Conservation (phyloP, 106 monocot genomes). For the Narthecium ossifragum region DNA sequence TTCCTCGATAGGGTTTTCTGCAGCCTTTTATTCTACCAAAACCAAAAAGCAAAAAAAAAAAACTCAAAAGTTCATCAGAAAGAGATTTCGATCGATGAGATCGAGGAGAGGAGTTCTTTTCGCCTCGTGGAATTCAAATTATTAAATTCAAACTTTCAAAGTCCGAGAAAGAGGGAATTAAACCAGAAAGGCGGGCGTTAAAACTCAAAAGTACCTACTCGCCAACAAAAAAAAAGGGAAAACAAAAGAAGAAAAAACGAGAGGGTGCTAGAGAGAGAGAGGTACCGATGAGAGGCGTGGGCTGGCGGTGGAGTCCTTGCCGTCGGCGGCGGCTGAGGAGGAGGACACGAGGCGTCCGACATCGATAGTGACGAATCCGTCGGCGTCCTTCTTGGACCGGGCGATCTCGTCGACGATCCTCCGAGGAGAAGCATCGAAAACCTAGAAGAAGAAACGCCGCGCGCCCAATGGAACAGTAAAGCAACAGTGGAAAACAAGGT, state of each 20-base stretch:
- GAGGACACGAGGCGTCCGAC: neutral
- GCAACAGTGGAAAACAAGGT: neutral
- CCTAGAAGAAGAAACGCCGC: neutral
- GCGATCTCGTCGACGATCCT: neutral
- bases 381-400: neutral
- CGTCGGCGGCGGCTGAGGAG: neutral
- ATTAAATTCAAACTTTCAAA: too few relatives aligned
- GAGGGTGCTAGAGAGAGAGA: neutral
- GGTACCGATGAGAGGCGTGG: neutral
- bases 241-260: neutral
- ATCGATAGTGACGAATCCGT: constrained; percentile 6
- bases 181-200: too few relatives aligned
- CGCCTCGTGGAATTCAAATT: neutral
- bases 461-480: neutral
- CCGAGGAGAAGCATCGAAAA: neutral
- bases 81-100: neutral
- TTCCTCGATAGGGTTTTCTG: constrained; percentile 9
- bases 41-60: neutral
- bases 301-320: constrained; percentile 2
- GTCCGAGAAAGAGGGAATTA: too few relatives aligned
- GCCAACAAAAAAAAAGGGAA: neutral
- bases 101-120: neutral
- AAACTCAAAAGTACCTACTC: neutral
- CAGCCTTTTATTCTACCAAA: neutral
- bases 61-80: neutral